A percentile compares a stretch with the other conserved stretches of the same genome.
Evolutionary conservation across 176 grass and related monocot genomes (phyloP).

Genomic region (Hyparrhenia diplandra): DNA sequence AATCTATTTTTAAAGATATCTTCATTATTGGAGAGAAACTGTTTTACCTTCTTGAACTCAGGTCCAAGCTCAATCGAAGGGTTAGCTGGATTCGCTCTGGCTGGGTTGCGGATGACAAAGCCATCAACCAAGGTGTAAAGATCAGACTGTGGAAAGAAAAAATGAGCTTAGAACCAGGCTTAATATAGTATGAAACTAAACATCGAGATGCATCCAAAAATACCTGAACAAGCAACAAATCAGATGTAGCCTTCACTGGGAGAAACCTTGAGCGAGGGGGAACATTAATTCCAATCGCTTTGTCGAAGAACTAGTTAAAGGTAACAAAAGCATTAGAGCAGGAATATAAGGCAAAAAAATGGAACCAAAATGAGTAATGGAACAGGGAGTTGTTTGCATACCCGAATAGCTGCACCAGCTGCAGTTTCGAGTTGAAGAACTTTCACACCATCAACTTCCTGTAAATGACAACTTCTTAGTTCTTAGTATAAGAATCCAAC

Average conservation of each 20-base stretch:
- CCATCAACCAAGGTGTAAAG: slow-evolving; percentile 96
- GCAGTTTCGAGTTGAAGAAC: slow-evolving; percentile 97
- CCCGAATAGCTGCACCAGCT: slow-evolving; percentile 92
- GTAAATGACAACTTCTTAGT: slow-evolving; percentile 34
- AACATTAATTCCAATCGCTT: slow-evolving; percentile 83
- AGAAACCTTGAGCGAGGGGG: slow-evolving; percentile 88
- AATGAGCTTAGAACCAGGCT: slow-evolving; percentile 16
- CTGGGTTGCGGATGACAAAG: slow-evolving; percentile 84
- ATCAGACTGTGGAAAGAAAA: slow-evolving; percentile 69
- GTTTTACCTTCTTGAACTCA: slow-evolving; percentile 89
- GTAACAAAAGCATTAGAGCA: neutral
- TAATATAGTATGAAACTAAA: neutral
- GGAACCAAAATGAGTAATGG: neutral
- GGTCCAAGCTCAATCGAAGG: slow-evolving; percentile 89
- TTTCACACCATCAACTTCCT: slow-evolving; percentile 96
- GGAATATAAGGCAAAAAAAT: neutral
- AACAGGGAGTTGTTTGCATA: slow-evolving; percentile 27
- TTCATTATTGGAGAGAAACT: neutral
- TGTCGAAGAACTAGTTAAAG: slow-evolving; percentile 81
- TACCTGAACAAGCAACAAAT: slow-evolving; percentile 99
- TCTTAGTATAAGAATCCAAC: neutral
- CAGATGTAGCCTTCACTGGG: slow-evolving; percentile 95
- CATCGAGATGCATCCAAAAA: slow-evolving; percentile 5
- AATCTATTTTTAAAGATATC: neutral
- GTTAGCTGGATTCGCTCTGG: slow-evolving; percentile 73